phyloP scores from a whole-genome alignment of 345 rosid species.

The Dipteronia sinensis region DNA sequence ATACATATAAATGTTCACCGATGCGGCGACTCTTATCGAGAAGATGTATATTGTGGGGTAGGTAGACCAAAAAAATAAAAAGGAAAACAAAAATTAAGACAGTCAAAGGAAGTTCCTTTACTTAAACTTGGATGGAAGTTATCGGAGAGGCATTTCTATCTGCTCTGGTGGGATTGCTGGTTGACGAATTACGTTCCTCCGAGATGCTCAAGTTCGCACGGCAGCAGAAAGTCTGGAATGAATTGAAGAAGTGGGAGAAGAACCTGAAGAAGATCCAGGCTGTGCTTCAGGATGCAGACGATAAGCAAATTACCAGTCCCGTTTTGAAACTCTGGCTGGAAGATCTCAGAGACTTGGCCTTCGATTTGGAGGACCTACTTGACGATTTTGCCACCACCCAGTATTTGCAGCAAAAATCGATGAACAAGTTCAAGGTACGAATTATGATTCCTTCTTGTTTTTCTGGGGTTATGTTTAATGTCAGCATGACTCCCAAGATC shows the following conservation, averaged over 20 bases:
- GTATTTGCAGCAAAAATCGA: conserved; percentile 27
- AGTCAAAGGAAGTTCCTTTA: too few species aligned
- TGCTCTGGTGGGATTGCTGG: neutral
- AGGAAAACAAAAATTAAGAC: too few species aligned
- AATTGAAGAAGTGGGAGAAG: neutral
- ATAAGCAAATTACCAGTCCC: conserved; percentile 31
- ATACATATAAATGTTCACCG: too few species aligned
- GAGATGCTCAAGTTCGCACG: neutral
- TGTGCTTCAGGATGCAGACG: conserved; percentile 42
- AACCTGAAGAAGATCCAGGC: neutral
- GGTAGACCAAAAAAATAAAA: too few species aligned
- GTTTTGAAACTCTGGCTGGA: conserved; percentile 37
- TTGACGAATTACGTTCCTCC: neutral
- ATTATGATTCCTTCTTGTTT: too few species aligned
- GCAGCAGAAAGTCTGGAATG: neutral
- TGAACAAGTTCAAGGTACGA: conserved; percentile 22
- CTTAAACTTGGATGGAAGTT: neutral
- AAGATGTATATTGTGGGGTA: too few species aligned
- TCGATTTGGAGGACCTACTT: conserved; percentile 39
- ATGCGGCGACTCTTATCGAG: too few species aligned
- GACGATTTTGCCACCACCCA: conserved; percentile 34
- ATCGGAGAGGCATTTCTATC: neutral
- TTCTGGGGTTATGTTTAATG: conserved; percentile 12
- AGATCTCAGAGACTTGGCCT: conserved; percentile 36
- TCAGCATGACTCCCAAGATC: conserved; percentile 26